These are phyloP conservation scores for Crithidia fasciculata DNA, from an alignment of 208 protist genomes.

Conservation along the genomic window DNA sequence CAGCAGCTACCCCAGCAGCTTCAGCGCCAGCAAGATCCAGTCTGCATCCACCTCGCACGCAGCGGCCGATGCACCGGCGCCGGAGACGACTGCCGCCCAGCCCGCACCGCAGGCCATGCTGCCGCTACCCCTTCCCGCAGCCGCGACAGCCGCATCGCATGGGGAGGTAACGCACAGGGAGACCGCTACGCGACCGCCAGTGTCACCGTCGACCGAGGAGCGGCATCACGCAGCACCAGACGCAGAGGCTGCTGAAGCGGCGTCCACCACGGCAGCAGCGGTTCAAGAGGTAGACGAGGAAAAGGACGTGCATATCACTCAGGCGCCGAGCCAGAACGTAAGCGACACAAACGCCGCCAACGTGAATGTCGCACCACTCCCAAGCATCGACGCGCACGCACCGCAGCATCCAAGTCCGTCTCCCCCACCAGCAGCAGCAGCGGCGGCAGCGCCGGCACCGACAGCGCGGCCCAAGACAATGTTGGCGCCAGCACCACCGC, in stretches of 20 bases:
- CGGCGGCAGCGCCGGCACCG: not conserved
- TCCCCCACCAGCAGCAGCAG: not conserved
- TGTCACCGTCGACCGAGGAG: not conserved
- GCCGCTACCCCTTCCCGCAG: not conserved
- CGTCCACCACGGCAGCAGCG: no score
- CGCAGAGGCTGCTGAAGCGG: no score
- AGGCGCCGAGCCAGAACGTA: not conserved
- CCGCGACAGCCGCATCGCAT: not conserved
- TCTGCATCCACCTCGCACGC: not conserved
- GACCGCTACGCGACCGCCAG: not conserved
- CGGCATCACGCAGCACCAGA: no score
- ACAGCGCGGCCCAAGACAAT: not conserved
- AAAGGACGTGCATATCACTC: not conserved
- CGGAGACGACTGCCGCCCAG: not conserved
- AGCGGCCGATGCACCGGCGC: not conserved
- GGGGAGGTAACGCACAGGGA: no score
- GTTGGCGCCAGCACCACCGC: not conserved
- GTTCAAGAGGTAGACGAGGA: not conserved
- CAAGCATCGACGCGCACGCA: not conserved
- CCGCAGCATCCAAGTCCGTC: not conserved
- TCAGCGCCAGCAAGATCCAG: constrained; percentile 14
- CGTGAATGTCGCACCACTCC: not conserved
- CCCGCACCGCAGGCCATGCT: not conserved
- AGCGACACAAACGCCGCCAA: not conserved
- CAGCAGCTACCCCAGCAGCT: constrained; percentile 15